These are phyloP conservation scores for Exophiala calicioides DNA, from an alignment of 2,329 filamentous ascomycete species.

Conservation along the genomic window DNA sequence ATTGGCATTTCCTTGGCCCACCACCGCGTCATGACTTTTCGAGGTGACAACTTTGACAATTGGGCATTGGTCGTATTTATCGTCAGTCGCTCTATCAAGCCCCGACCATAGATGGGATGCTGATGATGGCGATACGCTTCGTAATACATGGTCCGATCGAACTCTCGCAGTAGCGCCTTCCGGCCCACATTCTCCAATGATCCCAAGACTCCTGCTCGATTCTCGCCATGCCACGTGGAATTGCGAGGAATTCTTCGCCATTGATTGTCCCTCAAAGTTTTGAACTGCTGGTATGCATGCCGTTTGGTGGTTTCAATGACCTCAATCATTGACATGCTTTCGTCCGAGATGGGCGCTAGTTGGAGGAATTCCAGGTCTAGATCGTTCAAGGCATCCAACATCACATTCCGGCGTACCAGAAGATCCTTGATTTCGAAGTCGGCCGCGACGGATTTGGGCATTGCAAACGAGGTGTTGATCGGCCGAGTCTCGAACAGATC, in stretches of 20 bases:
- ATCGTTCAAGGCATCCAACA: slow-evolving; percentile 58
- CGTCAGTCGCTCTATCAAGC: slow-evolving; percentile 72
- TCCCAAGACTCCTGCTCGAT: slow-evolving; percentile 61
- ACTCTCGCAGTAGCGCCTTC: slow-evolving; percentile 71
- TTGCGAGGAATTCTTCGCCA: slow-evolving; percentile 51
- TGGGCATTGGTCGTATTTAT: slow-evolving; percentile 63
- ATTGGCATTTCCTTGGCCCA: slow-evolving; percentile 21
- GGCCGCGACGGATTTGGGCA: slow-evolving; percentile 74
- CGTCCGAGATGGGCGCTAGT: slow-evolving; percentile 70
- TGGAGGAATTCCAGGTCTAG: slow-evolving; percentile 78
- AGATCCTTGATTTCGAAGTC: slow-evolving; percentile 73
- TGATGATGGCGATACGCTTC: slow-evolving; percentile 80
- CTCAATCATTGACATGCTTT: slow-evolving; percentile 60
- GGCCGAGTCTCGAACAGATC: slow-evolving; percentile 94
- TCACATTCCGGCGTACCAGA: slow-evolving; percentile 65
- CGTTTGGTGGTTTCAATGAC: slow-evolving; percentile 61
- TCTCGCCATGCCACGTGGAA: slow-evolving; percentile 24
- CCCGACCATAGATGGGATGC: slow-evolving; percentile 76
- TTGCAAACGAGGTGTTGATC: slow-evolving; percentile 95
- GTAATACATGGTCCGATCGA: slow-evolving; percentile 78
- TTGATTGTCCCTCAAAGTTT: slow-evolving; percentile 72
- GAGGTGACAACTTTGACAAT: slow-evolving; percentile 60
- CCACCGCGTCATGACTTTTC: slow-evolving; percentile 48
- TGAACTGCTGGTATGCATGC: slow-evolving; percentile 68
- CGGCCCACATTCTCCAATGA: slow-evolving; percentile 71